Evolutionary conservation across 495 filamentous ascomycete species (phyloP), one percentile per base, ranked within the genome.

Genomic region (Physcia stellaris): DNA sequence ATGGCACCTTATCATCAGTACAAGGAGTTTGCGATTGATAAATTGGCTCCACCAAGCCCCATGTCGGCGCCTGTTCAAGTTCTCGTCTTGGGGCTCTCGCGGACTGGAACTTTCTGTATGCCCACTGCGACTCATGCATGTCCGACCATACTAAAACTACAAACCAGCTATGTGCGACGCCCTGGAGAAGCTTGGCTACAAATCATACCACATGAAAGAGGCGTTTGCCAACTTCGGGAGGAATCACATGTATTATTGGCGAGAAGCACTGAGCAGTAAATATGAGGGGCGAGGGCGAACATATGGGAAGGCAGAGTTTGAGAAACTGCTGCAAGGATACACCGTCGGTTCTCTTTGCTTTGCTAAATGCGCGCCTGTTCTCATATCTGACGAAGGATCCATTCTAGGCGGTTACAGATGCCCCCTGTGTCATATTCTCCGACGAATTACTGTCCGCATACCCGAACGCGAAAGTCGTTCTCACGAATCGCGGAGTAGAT

Each of bases 391-490:
- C n/a, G n/a, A n/a, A n/a, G n/a, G n/a, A n/a, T n/a, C n/a, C n/a
- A n/a, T n/a, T n/a, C 56, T 63, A 34, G 71, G 66, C 6, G 64
- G 75, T 9, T 66, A 60, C 48, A n/a, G 74, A 79, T 49, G 60
- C 62, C 40, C 63, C 69, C 6, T 64, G 64, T 13, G 59, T 61
- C n/a, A 55, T 61, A 12, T 74, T 75, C 44, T 58, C 63, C 21
- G 55, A 64, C 28, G 71, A 75, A 41, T 55, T 77, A 4, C 65
- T 71, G 12, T 55, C 63, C 15, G 64, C 68, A 4, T 77, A 77
- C 40, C 70, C 73, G 0, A 62, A 75, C 6, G 71, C 73, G 24
- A 74, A 73, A 41, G 63, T 75, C 12, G 54, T 77, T 15, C 53
- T 77, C 11, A 68, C 64, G 0, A 58, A 52, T 1, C 59, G 73